phyloP scores from a whole-genome alignment of 2,329 filamentous ascomycete genomes.

The Plectosphaerella cucumerina region DNA sequence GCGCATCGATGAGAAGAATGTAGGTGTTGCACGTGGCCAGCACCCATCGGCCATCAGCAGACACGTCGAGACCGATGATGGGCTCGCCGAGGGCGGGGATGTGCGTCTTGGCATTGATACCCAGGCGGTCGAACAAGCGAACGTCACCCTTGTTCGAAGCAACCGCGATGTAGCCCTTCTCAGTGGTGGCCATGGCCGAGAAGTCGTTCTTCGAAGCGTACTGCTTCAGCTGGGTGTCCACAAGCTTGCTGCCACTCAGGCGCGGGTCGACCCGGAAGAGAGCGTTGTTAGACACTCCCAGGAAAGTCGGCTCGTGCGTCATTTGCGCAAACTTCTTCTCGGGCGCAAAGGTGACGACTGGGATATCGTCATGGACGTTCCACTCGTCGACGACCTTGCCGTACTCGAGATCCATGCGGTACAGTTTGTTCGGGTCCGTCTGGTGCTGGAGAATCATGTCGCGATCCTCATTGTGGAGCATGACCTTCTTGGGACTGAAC shows the following conservation, averaged over 20 bases:
- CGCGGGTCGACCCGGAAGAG: conserved; percentile 93
- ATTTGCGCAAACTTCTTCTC: conserved; percentile 99
- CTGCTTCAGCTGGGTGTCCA: conserved; percentile 90
- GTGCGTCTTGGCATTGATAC: conserved; percentile 95
- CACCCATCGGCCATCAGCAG: conserved; percentile 92
- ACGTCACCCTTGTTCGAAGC: conserved; percentile 98
- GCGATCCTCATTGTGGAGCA: conserved; percentile 87
- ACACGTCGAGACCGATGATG: conserved; percentile 92
- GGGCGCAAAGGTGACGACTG: conserved; percentile 85
- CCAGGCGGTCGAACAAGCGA: conserved; percentile 90
- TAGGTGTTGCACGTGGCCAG: conserved; percentile 93
- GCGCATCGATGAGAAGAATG: conserved; percentile 83
- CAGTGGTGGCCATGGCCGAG: conserved; percentile 87
- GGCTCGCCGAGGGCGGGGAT: conserved; percentile 93
- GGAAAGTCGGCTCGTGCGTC: conserved; percentile 90
- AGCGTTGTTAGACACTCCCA: conserved; percentile 89
- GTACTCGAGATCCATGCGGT: conserved; percentile 96
- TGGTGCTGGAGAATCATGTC: conserved; percentile 87
- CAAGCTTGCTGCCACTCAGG: conserved; percentile 83
- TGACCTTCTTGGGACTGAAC: conserved; percentile 94
- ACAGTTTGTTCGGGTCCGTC: conserved; percentile 82
- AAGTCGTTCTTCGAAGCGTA: conserved; percentile 98
- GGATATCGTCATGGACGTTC: conserved; percentile 96
- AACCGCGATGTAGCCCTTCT: conserved; percentile 94
- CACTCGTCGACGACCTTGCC: conserved; percentile 98